Percentiles rank a stretch among this genome's conserved stretches.
These are phyloP conservation scores for Termitomyces sp. DNA, from an alignment of 768 basidiomycete species.

Conservation along the genomic window DNA sequence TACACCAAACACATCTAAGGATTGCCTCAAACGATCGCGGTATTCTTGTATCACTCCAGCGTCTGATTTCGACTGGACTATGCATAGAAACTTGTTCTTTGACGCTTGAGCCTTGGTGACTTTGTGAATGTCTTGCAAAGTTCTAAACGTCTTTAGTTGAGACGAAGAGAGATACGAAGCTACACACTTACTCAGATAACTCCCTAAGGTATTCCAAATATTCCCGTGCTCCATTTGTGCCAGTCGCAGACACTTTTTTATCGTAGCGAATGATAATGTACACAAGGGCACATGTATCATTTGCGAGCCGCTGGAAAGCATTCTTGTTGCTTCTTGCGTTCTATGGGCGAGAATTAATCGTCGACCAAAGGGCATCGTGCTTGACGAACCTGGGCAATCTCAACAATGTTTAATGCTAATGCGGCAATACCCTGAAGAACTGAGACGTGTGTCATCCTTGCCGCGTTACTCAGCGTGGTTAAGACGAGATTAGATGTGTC, in stretches of 20 bases:
- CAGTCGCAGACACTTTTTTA: not conserved
- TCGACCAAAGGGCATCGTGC: not conserved
- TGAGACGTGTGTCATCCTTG: not conserved
- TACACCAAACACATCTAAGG: slow-evolving; percentile 7
- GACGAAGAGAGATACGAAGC: not conserved
- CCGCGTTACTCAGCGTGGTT: slow-evolving; percentile 1
- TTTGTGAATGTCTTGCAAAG: slow-evolving; percentile 1
- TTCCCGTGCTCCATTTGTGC: not conserved
- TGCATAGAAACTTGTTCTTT: not conserved
- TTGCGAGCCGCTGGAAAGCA: slow-evolving; percentile 5
- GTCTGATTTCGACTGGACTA: slow-evolving; percentile 5
- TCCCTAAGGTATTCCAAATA: slow-evolving; percentile 1
- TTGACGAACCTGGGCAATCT: not conserved
- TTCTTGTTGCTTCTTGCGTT: slow-evolving; percentile 8
- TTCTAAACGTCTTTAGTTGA: not conserved
- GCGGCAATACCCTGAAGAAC: slow-evolving; percentile 3
- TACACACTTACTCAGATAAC: not conserved
- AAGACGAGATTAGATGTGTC: slow-evolving; percentile 3
- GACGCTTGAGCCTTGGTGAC: not conserved
- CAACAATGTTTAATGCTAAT: slow-evolving; percentile 2
- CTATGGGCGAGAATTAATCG: not conserved
- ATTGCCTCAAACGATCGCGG: slow-evolving; percentile 6
- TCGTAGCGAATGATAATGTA: not conserved
- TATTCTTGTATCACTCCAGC: slow-evolving; percentile 6
- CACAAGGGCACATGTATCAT: slow-evolving; percentile 11